phyloP scores from a whole-genome alignment of 352 stramenopile species.

The Globisporangium middletonii region DNA sequence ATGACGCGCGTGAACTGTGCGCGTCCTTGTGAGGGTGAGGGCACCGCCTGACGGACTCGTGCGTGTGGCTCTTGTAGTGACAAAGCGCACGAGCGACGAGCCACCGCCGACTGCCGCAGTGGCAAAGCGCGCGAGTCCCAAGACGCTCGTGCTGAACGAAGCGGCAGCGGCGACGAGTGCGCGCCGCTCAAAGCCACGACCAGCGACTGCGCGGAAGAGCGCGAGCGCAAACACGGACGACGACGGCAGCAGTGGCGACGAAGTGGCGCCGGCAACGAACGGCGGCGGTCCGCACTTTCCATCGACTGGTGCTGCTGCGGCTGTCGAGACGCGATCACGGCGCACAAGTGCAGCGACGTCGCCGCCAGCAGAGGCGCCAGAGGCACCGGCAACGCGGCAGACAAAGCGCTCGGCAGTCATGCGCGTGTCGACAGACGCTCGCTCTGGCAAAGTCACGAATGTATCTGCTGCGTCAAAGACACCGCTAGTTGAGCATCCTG shows the following conservation, averaged over 20 bases:
- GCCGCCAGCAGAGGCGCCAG: not conserved
- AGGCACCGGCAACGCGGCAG: too few species aligned
- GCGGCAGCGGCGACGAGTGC: not conserved
- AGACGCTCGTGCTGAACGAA: constrained; percentile 3
- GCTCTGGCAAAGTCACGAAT: too few species aligned
- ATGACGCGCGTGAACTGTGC: too few species aligned
- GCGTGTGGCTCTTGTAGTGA: not conserved
- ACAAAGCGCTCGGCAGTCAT: too few species aligned
- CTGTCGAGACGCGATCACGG: too few species aligned
- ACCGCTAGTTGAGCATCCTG: too few species aligned
- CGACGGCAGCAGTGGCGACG: not conserved
- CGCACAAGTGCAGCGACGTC: not conserved
- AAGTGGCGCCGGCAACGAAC: not conserved
- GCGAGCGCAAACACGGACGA: too few species aligned
- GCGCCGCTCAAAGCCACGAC: not conserved
- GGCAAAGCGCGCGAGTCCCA: not conserved
- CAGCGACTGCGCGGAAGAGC: too few species aligned
- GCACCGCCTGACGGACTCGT: not conserved
- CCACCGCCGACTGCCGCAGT: not conserved
- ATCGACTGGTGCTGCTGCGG: not conserved
- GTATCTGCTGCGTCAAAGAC: too few species aligned
- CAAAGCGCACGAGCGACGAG: not conserved
- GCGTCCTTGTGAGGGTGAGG: not conserved
- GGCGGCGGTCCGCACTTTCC: not conserved
- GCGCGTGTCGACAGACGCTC: too few species aligned